Conservation (phyloP, 257 asterid genomes). For the Gentiana straminea region DNA sequence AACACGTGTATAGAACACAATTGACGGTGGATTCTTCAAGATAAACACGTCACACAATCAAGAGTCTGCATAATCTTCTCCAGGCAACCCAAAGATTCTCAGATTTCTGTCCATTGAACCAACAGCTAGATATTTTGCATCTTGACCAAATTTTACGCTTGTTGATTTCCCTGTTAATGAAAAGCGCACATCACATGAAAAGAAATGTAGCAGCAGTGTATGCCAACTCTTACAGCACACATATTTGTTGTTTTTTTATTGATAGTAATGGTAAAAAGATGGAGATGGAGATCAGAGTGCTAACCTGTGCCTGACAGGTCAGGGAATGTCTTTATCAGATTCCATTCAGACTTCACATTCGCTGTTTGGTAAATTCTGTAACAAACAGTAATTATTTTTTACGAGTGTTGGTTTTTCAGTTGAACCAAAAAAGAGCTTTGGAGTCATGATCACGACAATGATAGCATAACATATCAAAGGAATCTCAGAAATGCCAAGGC, state of each 20-base stretch:
- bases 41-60: conserved; percentile 13
- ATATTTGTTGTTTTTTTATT: neutral
- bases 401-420: neutral
- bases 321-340: conserved; percentile 75
- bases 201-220: neutral
- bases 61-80: conserved; percentile 41
- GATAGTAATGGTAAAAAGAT: neutral
- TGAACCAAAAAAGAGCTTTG: neutral
- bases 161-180: conserved; percentile 61
- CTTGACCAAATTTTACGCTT: conserved; percentile 72
- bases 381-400: neutral
- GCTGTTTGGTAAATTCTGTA: conserved; percentile 84
- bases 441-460: neutral
- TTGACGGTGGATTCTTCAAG: too few relatives aligned
- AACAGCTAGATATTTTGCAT: conserved; percentile 81
- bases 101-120: conserved; percentile 96
- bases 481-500: neutral
- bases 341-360: conserved; percentile 86
- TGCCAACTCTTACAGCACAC: too few relatives aligned
- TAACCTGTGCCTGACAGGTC: conserved; percentile 97
- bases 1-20: too few relatives aligned
- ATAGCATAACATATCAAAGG: too few relatives aligned
- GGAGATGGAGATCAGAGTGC: conserved; percentile 8
- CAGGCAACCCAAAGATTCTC: conserved; percentile 80
- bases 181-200: neutral